phyloP scores from a whole-genome alignment of 306 rosid genomes.

The Trifolium subterraneum region DNA sequence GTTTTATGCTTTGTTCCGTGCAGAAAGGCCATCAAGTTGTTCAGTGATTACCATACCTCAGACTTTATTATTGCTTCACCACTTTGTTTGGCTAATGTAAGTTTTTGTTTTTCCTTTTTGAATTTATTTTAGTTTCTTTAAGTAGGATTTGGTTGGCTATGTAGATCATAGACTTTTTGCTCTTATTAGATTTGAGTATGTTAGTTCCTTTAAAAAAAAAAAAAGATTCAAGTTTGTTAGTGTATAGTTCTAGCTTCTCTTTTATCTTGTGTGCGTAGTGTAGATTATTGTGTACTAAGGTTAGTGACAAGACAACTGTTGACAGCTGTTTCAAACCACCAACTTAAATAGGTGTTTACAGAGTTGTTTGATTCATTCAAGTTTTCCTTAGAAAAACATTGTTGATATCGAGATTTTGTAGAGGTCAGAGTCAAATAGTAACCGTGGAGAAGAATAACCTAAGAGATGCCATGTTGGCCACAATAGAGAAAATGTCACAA shows the following conservation, averaged over 20 bases:
- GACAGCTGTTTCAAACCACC: neutral
- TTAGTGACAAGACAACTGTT: neutral
- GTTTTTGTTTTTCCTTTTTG: constrained; percentile 1
- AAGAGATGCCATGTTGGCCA: neutral
- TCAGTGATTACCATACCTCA: constrained; percentile 87
- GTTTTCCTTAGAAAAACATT: neutral
- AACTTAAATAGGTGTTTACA: neutral
- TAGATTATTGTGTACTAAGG: neutral
- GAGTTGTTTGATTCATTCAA: neutral
- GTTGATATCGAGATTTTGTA: neutral
- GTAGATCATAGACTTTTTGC: neutral
- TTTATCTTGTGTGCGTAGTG: neutral
- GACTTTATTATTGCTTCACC: constrained; percentile 91
- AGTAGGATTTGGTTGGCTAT: neutral
- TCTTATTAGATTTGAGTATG: neutral
- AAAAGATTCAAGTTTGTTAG: constrained; percentile 9
- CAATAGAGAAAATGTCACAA: neutral
- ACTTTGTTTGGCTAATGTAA: constrained; percentile 74
- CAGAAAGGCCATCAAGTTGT: constrained; percentile 85
- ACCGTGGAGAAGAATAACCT: neutral
- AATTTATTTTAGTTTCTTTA: constrained; percentile 30
- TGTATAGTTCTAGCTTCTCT: constrained; percentile 1
- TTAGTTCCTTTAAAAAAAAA: too few species aligned
- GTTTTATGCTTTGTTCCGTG: constrained; percentile 14
- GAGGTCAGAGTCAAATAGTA: neutral